A percentile compares a stretch with the other conserved stretches of the same genome.
Evolutionary conservation across 805 yeast genomes (phyloP).

Genomic region (Hanseniaspora hatyaiensis): DNA sequence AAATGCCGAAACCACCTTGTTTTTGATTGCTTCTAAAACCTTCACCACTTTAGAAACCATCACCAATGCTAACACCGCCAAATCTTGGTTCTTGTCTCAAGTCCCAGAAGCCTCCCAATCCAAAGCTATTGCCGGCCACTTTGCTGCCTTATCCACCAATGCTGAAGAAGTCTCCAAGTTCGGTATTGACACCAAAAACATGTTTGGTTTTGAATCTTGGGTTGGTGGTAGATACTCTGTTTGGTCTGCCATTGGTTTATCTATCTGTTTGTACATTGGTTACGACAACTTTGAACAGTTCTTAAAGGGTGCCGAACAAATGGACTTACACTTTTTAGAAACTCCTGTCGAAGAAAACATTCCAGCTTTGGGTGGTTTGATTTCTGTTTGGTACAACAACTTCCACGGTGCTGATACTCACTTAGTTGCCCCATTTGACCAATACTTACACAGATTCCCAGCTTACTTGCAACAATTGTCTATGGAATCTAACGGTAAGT

Average conservation of each 20-base stretch:
- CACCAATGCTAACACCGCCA: constrained; percentile 93
- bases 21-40: constrained; percentile 89
- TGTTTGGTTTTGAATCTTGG: constrained; percentile 98
- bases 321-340: constrained; percentile 76
- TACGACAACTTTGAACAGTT: constrained; percentile 84
- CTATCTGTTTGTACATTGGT: constrained; percentile 91
- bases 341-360: constrained; percentile 85
- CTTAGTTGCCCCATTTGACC: constrained; percentile 96
- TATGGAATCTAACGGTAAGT: constrained; percentile 98
- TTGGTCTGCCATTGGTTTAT: constrained; percentile 97
- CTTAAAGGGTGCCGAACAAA: constrained; percentile 95
- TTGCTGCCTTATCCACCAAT: constrained; percentile 92
- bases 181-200: constrained; percentile 94
- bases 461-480: constrained; percentile 97
- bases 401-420: constrained; percentile 97
- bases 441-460: constrained; percentile 97
- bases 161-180: constrained; percentile 82
- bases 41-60: constrained; percentile 98
- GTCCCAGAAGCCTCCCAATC: constrained; percentile 43
- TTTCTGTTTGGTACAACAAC: constrained; percentile 97
- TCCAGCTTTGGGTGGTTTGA: constrained; percentile 84
- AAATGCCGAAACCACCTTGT: constrained; percentile 84
- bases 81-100: constrained; percentile 81
- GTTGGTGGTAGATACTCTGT: constrained; percentile 99
- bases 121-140: constrained; percentile 73